Base-by-base conservation (phyloP, 1,139 yeast genomes). In the Taphrina deformans region DNA sequence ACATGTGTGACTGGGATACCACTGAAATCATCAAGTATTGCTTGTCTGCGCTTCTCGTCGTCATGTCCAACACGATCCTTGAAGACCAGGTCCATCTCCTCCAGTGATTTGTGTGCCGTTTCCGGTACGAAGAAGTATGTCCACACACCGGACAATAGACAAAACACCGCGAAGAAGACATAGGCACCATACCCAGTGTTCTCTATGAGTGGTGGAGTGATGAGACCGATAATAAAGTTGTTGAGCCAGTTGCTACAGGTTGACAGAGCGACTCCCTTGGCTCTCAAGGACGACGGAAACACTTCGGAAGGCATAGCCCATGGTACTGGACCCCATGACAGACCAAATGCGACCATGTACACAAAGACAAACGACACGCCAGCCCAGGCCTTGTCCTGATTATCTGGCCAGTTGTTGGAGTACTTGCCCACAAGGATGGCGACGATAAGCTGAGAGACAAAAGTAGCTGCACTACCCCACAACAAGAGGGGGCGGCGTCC, bases 401-500 rank as follows among this genome's bases (percentile, higher is more conserved):
- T 55, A 35, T 35, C 38, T 18, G 65, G 18, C 67, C 67, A 65
- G 16, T 40, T 33, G 38, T 55, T 50, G 35, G 48, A 23, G 27
- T 48, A 65, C 26, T 35, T 31, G 14, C 60, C 64, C 14, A 62
- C 93, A 64, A 88, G 82, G 56, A 87, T 79, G 10, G 93, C 85
- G 74, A 82, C 84, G 69, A 87, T 80, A 66, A 85, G 80, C 73
- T 86, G 83, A 72, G 90, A 84, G 66, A 81, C 76, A 68, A 82
- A 77, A 91, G 87, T 88, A 71, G 84, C 82, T 50, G 79, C 78
- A 63, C 88, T 80, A 72, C 95, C 95, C 68, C 76, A 76, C 71
- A 88, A 73, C 71, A 88, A 78, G 72, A 87, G 83, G 62, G 75
- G 76, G 80, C 93, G 83, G 79, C 92, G 83, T 70, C 93, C 93